Evolutionary conservation across 306 rosid species (phyloP).

Genomic region (Quercus robur): DNA sequence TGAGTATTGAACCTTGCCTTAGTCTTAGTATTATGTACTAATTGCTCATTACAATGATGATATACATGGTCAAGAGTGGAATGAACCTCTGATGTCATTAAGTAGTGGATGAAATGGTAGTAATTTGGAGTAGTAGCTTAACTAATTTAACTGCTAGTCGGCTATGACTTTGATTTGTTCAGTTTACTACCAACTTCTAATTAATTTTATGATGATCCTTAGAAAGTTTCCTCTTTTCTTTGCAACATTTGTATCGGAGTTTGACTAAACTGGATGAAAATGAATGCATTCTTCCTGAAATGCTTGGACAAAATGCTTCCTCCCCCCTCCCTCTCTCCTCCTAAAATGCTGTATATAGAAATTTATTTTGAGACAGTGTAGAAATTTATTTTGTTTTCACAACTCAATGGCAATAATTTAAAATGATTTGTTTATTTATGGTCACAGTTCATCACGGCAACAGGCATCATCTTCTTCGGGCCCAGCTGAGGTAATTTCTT

Average conservation of each 20-base stretch:
- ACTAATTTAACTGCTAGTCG: background rate
- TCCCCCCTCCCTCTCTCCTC: too few species aligned
- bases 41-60: background rate
- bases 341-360: background rate
- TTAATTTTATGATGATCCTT: background rate
- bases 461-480: constrained; percentile 27
- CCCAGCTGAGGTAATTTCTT: constrained; percentile 7
- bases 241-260: background rate
- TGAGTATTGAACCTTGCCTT: background rate
- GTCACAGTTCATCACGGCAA: constrained; percentile 20
- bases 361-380: too few species aligned
- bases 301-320: background rate
- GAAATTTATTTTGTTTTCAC: background rate
- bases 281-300: background rate
- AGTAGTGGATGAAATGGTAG: background rate
- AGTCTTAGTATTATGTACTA: background rate
- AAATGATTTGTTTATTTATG: background rate
- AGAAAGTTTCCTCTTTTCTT: background rate
- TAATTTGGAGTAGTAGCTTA: background rate
- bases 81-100: background rate
- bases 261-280: background rate
- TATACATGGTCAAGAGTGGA: background rate
- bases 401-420: background rate
- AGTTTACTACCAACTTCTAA: background rate
- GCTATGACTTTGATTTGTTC: background rate